Evolutionary conservation across 257 asterid species (phyloP), one percentile per base, ranked within the genome.

Genomic region (Apocynum venetum): DNA sequence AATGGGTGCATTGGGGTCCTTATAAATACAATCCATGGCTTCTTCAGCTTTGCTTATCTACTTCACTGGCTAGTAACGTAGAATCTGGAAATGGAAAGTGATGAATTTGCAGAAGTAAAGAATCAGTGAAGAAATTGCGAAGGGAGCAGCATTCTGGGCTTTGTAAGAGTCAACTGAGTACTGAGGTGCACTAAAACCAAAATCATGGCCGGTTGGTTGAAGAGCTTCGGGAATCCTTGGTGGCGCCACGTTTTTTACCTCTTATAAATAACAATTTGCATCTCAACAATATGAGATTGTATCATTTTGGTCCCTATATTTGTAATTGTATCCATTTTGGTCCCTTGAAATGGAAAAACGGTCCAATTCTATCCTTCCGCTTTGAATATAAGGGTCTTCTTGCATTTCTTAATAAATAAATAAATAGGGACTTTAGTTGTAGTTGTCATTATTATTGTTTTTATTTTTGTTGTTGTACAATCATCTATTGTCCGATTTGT

Each of bases 11-110:
- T 60, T 79, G 8, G 89, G 86, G 77, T 88, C 85, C 78, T 78
- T 89, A 93, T 89, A 91, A 55, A 88, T 80, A 89, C 89, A 83
- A 77, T 76, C 64, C 93, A 88, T 88, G 63, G 65, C 59, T 35
- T 36, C 57, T 56, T 61, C 44, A 11, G 48, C 64, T 65, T 25
- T 67, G 71, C 13, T 44, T 7, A 14, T 71, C n/a, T 66, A 35
- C 8, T 20, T 17, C 49, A 46, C 49, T 55, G 38, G 68, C 51
- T 20, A 13, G 38, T 6, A 44, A 35, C 43, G 35, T 48, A n/a
- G 17, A 31, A 56, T 31, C 14, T 40, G 38, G 17, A 17, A 40
- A 49, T 31, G 74, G 75, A 43, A 69, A 14, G 53, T 1, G 13
- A 19, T 20, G 66, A 49, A 51, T 63, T 43, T 41, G 68, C 48